phyloP scores from a whole-genome alignment of 768 basidiomycete genomes.

The Pilatotrama ljubarskyi region DNA sequence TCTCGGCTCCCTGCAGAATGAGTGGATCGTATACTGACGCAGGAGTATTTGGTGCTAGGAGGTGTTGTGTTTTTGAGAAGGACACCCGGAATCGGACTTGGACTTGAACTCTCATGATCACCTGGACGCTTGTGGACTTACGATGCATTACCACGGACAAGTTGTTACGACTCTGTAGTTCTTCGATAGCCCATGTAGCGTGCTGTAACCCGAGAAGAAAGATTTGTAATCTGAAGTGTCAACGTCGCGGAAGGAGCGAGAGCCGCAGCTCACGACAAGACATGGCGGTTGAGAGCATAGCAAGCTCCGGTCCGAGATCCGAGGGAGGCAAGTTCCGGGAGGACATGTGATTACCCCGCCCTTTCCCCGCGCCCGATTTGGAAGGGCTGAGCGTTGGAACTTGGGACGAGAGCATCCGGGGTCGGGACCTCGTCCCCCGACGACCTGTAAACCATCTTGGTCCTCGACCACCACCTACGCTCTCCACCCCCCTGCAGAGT shows the following conservation, averaged over 20 bases:
- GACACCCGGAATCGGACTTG: not conserved
- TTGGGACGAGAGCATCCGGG: not conserved
- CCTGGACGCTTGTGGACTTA: constrained; percentile 3
- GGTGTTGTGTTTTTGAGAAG: not conserved
- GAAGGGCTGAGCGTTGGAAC: not conserved
- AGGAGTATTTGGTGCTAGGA: not conserved
- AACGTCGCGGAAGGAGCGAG: not conserved
- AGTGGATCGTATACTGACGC: not conserved
- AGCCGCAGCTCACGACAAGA: not conserved
- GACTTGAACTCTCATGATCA: not conserved
- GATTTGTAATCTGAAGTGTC: not conserved
- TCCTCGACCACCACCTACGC: not conserved
- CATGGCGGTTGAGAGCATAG: not conserved
- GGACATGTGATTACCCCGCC: constrained; percentile 21
- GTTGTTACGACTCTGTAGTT: constrained; percentile 5
- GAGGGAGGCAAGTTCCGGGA: not conserved
- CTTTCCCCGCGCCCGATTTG: not conserved
- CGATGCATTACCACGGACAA: constrained; percentile 8
- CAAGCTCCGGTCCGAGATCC: not conserved
- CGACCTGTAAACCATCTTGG: not conserved
- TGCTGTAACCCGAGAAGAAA: not conserved
- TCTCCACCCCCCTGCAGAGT: not conserved
- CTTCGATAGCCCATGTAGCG: not conserved
- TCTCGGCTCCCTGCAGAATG: not conserved
- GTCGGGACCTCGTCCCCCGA: not conserved